phyloP scores from a whole-genome alignment of 2,329 filamentous ascomycete genomes.

The Monosporascus sp. region DNA sequence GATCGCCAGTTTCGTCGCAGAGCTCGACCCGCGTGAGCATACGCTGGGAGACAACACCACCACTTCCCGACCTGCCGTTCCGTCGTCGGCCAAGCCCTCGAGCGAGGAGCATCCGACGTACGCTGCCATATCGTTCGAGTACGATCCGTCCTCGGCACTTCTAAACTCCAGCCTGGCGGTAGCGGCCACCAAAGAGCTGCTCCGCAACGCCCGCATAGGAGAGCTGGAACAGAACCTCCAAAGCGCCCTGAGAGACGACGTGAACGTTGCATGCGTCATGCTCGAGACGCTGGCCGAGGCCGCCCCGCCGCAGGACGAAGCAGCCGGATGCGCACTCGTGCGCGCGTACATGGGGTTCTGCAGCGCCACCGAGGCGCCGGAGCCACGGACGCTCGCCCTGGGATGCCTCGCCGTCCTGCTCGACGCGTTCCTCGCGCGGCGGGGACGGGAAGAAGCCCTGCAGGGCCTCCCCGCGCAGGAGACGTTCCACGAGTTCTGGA shows the following conservation, averaged over 20 bases:
- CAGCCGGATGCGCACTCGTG: constrained; percentile 29
- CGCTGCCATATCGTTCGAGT: too few species aligned
- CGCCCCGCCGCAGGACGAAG: constrained; percentile 13
- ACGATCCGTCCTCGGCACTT: constrained; percentile 11
- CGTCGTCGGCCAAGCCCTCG: background rate
- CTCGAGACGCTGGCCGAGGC: constrained; percentile 32
- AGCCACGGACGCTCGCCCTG: constrained; percentile 42
- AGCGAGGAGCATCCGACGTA: background rate
- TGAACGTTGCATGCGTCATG: constrained; percentile 35
- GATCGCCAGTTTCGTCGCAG: constrained; percentile 21
- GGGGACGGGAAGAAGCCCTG: constrained; percentile 10
- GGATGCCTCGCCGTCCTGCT: constrained; percentile 41
- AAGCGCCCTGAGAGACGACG: constrained; percentile 30
- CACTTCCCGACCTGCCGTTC: background rate
- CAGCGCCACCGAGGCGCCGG: constrained; percentile 31
- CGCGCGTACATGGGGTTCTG: constrained; percentile 38
- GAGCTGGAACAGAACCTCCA: constrained; percentile 27
- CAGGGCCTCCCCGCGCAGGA: constrained; percentile 26
- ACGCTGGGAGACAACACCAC: background rate
- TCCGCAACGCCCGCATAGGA: constrained; percentile 5
- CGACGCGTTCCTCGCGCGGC: constrained; percentile 31
- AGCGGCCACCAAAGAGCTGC: constrained; percentile 28
- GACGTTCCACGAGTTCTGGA: constrained; percentile 36
- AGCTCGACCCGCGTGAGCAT: background rate
- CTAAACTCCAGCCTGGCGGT: constrained; percentile 17